These are phyloP conservation scores for Akebia trifoliata DNA, from an alignment of 164 flowering plant species.

Conservation along the genomic window DNA sequence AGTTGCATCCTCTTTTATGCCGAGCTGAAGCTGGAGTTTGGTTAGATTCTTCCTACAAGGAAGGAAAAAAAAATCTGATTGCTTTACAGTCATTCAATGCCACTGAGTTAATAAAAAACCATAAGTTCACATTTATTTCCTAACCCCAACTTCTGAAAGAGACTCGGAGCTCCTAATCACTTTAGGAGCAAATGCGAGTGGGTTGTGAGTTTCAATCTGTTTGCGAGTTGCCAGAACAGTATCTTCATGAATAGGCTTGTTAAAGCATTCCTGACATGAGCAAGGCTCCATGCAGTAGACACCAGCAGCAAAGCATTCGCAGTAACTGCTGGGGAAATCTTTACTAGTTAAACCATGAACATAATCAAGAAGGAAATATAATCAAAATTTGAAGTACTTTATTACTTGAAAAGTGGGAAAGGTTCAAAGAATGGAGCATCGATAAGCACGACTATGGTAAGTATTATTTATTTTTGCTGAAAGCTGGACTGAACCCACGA, in stretches of 20 bases:
- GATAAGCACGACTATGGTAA: too few species aligned
- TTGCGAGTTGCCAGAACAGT: constrained; percentile 83
- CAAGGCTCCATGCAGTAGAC: constrained; percentile 90
- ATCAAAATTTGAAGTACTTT: too few species aligned
- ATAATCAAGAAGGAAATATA: neutral
- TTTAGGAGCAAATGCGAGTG: constrained; percentile 91
- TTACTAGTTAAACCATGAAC: constrained; percentile 6
- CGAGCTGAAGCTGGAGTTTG: constrained; percentile 94
- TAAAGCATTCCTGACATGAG: constrained; percentile 76
- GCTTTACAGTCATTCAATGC: neutral
- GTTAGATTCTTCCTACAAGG: constrained; percentile 67
- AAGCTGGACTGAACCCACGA: too few species aligned
- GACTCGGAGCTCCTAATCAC: constrained; percentile 63
- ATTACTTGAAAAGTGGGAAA: too few species aligned
- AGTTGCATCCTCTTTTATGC: constrained; percentile 98
- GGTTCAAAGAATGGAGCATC: too few species aligned
- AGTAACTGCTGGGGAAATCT: constrained; percentile 49
- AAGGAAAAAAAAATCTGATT: neutral
- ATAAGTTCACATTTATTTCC: constrained; percentile 6
- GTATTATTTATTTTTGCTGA: too few species aligned
- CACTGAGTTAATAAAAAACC: neutral
- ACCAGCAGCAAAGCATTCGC: constrained; percentile 98
- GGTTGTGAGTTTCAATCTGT: constrained; percentile 83
- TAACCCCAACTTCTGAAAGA: constrained; percentile 49
- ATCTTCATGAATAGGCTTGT: constrained; percentile 79